Base-by-base conservation (phyloP, 257 asterid genomes). In the Knoxia roxburghii region DNA sequence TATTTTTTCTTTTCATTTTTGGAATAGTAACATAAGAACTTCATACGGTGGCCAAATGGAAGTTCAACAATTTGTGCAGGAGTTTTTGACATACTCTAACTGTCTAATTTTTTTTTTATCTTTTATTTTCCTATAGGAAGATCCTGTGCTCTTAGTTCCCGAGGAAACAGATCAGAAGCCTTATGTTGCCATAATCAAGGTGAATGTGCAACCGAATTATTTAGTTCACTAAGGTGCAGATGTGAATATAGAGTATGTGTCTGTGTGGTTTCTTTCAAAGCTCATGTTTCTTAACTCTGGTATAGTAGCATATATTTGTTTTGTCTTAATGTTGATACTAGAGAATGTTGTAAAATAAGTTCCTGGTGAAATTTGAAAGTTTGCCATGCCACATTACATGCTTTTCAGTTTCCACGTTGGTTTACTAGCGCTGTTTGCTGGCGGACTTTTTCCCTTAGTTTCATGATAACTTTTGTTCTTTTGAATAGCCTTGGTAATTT, bases 151-250 rank as follows among this genome's bases (percentile, higher is more conserved):
- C 68, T 71, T 90, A 72, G 89, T 79, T 72, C 96, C 97, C 10
- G 95, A 86, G 81, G 71, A 67, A 48, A 12, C 35, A 65, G 56
- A 65, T n/a, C 89, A 85, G 85, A 90, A 90, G 79, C 97, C 97
- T 23, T 86, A 90, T 43, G 95, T 90, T 74, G 99, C 96, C 76
- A 88, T 93, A 73, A 90, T 93, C 52, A 90, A 90, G 99, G 99
- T 90, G 79, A 64, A 58, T 60, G 68, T 74, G 71, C 30, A 69
- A 74, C 75, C 67, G 46, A n/a, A n/a, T 6, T 57, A 35, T 0
- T 20, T 23, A 37, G 45, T 70, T 24, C 56, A 27, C 33, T 21
- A 26, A 61, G 30, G 2, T 13, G 43, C 7, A 6, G 37, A 18
- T 52, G 27, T 32, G 45, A 41, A 20, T 14, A n/a, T 21, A 41